These are phyloP conservation scores for Lepidopterella palustris DNA, from an alignment of 495 filamentous ascomycete species.

Conservation along the genomic window DNA sequence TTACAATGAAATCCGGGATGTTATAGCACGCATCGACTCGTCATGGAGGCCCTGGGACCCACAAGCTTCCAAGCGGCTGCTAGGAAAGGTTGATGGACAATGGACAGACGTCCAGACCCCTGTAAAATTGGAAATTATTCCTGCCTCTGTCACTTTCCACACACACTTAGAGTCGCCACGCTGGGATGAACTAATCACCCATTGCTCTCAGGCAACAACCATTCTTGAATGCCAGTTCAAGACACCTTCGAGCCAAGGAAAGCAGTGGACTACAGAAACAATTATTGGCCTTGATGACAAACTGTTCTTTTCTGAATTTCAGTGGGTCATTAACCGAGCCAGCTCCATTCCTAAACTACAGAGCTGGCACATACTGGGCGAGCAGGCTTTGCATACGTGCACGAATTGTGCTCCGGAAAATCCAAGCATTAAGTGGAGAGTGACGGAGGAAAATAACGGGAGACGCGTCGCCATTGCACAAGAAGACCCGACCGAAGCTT, in stretches of 20 bases:
- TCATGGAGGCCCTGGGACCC: conserved; percentile 26
- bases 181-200: not conserved
- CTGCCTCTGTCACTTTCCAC: too few relatives aligned
- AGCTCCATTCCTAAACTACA: not conserved
- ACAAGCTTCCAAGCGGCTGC: not conserved
- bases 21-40: conserved; percentile 42
- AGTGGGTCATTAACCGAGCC: conserved; percentile 1
- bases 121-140: too few relatives aligned
- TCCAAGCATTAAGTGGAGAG: conserved; percentile 41
- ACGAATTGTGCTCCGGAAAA: conserved; percentile 40
- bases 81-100: not conserved
- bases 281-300: not conserved
- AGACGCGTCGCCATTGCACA: conserved; percentile 33
- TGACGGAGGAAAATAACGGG: conserved; percentile 10
- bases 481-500: conserved; percentile 45
- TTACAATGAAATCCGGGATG: conserved; percentile 47
- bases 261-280: not conserved
- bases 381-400: not conserved
- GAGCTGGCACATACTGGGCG: conserved; percentile 1
- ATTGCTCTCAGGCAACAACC: not conserved
- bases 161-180: too few relatives aligned
- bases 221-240: not conserved
- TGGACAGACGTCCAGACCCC: not conserved
- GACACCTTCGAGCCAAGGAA: not conserved
- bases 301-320: not conserved